Evolutionary conservation across 2,329 filamentous ascomycete species (phyloP).

Genomic region (Arachnomyces sp.): DNA sequence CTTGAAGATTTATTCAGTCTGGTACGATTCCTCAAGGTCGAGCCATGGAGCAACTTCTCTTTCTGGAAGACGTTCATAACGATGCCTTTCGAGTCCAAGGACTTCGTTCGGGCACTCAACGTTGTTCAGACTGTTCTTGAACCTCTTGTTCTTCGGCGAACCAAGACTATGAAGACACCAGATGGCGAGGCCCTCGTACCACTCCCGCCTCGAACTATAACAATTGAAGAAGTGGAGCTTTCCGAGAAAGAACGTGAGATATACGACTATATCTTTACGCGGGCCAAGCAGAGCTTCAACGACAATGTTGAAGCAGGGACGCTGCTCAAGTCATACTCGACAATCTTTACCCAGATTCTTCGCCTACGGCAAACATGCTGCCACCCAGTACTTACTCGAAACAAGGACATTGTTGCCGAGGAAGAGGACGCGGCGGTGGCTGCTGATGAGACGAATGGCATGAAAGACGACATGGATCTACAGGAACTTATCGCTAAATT

Average conservation of each 20-base stretch:
- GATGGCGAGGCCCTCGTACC: slow-evolving; percentile 73
- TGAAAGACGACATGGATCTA: slow-evolving; percentile 94
- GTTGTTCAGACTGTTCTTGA: slow-evolving; percentile 96
- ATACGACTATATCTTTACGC: slow-evolving; percentile 80
- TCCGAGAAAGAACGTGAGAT: slow-evolving; percentile 79
- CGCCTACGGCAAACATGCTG: slow-evolving; percentile 90
- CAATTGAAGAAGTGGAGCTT: slow-evolving; percentile 81
- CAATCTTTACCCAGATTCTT: slow-evolving; percentile 93
- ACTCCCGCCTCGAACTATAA: slow-evolving; percentile 68
- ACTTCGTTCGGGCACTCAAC: slow-evolving; percentile 86
- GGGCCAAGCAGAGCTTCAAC: slow-evolving; percentile 75
- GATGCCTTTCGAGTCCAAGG: slow-evolving; percentile 88
- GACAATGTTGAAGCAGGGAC: slow-evolving; percentile 86
- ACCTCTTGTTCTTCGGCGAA: slow-evolving; percentile 86
- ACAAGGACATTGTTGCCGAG: slow-evolving; percentile 73
- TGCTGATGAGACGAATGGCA: slow-evolving; percentile 67
- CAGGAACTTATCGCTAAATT: slow-evolving; percentile 78
- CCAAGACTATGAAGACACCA: slow-evolving; percentile 97
- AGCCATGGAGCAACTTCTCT: slow-evolving; percentile 97
- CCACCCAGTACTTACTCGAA: slow-evolving; percentile 81
- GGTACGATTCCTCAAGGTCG: slow-evolving; percentile 83
- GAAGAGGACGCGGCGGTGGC: slow-evolving; percentile 74
- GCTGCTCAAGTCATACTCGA: slow-evolving; percentile 89
- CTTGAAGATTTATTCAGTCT: slow-evolving; percentile 91
- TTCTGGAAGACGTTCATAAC: slow-evolving; percentile 99